Base-by-base conservation (phyloP, 2,329 filamentous ascomycete genomes). In the Fusarium ramigenum region DNA sequence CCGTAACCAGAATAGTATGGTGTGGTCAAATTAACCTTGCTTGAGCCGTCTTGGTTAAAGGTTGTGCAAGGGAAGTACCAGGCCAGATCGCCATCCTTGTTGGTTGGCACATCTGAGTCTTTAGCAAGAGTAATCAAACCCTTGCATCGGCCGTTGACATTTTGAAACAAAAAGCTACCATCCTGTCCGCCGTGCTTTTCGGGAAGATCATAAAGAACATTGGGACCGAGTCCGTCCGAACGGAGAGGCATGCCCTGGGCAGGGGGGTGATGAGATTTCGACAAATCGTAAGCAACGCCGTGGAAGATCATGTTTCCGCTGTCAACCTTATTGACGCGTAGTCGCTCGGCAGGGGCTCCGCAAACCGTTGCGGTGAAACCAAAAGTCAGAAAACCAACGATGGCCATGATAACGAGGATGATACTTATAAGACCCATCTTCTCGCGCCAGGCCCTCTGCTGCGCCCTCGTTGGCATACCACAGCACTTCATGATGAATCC, bases 351-450 rank as follows among this genome's bases (percentile, higher is more conserved):
- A 14, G 94, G 92, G 5, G 84, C 83, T 21, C 93, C 91, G 81
- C 96, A 99, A 23, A 99, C 96, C 9, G 91, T 91, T 69, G 93
- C 89, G 8, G 94, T 98, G 83, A 99, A 99, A 49, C 96, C 96
- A 79, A 99, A 99, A 0, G 96, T 99, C 60, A 99, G 85, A 84
- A 96, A 99, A 79, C 96, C 96, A 53, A 99, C 96, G 79, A 95
- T 91, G 15, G 90, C 89, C 86, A 95, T 97, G 80, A 98, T 95
- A 68, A 92, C 80, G 37, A 97, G 80, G 80, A 99, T 99, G 79
- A 99, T 91, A 83, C 95, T 97, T 84, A 98, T 93, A 66, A 99
- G 85, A 5, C 96, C 96, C 87, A 99, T 97, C 87, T 99, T 99
- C 81, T 99, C 96, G 75, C 96, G 90, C 96, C 96, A 99, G 5